Base-by-base conservation (phyloP, 2,329 filamentous ascomycete species). In the Trichoderma atrobrunneum region DNA sequence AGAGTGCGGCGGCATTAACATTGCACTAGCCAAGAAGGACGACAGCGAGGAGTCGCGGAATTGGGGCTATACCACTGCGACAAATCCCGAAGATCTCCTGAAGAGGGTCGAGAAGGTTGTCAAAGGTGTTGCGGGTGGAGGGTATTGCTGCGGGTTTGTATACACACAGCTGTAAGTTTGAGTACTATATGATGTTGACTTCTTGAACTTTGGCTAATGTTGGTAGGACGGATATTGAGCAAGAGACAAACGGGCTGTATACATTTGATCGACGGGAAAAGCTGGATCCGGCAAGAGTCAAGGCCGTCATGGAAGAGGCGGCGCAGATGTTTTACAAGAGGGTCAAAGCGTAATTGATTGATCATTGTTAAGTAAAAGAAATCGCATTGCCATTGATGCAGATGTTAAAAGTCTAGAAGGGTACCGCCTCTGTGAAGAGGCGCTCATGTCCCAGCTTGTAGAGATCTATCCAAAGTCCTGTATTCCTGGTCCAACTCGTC, bases 31-130 rank as follows among this genome's bases (percentile, higher is more conserved):
- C 0, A 74, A 75, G 1, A 74, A 72, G 18, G 72, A 74, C 26
- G 76, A 71, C 3, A 77, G 78, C 1, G 81, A 80, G 0, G 81
- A 84, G 0, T 85, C 84, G 11, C 81, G 85, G 6, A 87, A 90
- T 71, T 92, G 90, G 90, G 90, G 90, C 0, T 92, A 92, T 76
- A 92, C 89, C 1, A 92, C 90, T 0, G 90, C 90, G 0, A 85
- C 79, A 0, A 87, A 91, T 76, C 80, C 88, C 0, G 82, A 86
- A 18, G 90, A 92, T 75, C 77, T 92, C 70, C 81, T 92, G 21
- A 82, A 83, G 72, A 80, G 90, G 3, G 84, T 91, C 51, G 86
- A 90, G 76, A 87, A 84, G 63, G 81, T 92, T 72, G 84, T 90
- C 14, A 86, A 85, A 78, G 89, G 84, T 0, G 86, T 91, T 18